phyloP scores from a whole-genome alignment of 441 rosid species.

The Hura crepitans region DNA sequence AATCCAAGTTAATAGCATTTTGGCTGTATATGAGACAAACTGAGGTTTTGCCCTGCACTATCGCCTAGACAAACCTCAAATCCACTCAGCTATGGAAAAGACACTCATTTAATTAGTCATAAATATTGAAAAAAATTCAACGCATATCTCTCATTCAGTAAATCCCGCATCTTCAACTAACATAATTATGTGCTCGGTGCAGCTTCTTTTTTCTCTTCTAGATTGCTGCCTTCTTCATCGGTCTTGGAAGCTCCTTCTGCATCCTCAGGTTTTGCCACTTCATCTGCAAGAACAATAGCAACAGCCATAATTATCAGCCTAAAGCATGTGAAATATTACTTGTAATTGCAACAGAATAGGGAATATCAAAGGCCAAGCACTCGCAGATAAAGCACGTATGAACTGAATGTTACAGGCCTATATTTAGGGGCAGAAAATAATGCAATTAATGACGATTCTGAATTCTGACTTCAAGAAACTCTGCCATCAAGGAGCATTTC shows the following conservation, averaged over 20 bases:
- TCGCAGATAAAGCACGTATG: too few species aligned
- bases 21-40: constrained; percentile 12
- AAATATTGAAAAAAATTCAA: constrained; percentile 16
- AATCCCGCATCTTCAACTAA: constrained; percentile 14
- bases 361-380: background rate
- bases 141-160: background rate
- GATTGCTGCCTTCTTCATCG: constrained; percentile 12
- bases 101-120: constrained; percentile 18
- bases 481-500: background rate
- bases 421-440: background rate
- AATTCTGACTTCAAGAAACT: too few species aligned
- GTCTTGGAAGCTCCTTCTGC: constrained; percentile 20
- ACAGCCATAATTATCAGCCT: background rate
- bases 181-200: constrained; percentile 33
- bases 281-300: constrained; percentile 23
- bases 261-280: constrained; percentile 26
- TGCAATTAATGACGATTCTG: too few species aligned
- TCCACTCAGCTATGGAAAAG: constrained; percentile 19
- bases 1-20: constrained; percentile 17
- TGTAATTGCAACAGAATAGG: background rate
- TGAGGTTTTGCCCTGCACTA: background rate
- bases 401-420: background rate
- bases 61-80: constrained; percentile 9
- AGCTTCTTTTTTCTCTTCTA: constrained; percentile 30
- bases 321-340: too few species aligned